Evolutionary conservation across 352 stramenopile genomes (phyloP), one percentile per base, ranked within the genome.

Genomic region (Globisporangium irregulare): DNA sequence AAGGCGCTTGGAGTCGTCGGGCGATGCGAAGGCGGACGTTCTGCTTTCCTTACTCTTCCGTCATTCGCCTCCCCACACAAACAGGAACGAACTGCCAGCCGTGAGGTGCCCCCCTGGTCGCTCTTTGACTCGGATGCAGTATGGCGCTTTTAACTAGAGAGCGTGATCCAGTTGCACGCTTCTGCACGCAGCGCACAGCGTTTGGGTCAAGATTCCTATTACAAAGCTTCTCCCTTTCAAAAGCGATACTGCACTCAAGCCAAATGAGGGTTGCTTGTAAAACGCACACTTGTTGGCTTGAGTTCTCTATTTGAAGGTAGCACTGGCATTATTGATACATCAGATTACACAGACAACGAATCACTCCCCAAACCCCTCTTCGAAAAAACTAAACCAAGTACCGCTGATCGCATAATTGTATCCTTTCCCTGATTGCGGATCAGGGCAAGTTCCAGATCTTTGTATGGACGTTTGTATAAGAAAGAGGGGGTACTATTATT

Each of bases 41-140:
- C 36, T 57, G 24, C 59, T 64, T 60, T 60, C 46, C 54, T 48
- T 43, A 46, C 58, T 51, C 58, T 63, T 63, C 59, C 38, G 59
- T 48, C 59, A 64, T 64, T 56, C 53, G 58, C 36, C 63, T 65
- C 56, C 57, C 56, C 48, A 67, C 55, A 62, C 55, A 67, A 66
- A 53, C 29, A 48, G 6, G 29, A 60, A 60, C 43, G 43, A 51
- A 51, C 43, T 51, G 43, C 43, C 43, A 51, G 43, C 43, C 18
- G 43, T 51, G 43, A 51, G 43, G 6, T 51, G 43, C 43, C 43
- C 43, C 41, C 43, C 43, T 51, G 3, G 43, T 51, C 43, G 43
- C 43, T 51, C 43, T 22, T 51, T 22, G 15, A 51, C 43, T 51
- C 22, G 43, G 43, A 51, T 51, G 22, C n/a, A 51, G 43, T 51